phyloP scores from a whole-genome alignment of 2,329 filamentous ascomycete genomes.

The Cytospora paraplurivora region DNA sequence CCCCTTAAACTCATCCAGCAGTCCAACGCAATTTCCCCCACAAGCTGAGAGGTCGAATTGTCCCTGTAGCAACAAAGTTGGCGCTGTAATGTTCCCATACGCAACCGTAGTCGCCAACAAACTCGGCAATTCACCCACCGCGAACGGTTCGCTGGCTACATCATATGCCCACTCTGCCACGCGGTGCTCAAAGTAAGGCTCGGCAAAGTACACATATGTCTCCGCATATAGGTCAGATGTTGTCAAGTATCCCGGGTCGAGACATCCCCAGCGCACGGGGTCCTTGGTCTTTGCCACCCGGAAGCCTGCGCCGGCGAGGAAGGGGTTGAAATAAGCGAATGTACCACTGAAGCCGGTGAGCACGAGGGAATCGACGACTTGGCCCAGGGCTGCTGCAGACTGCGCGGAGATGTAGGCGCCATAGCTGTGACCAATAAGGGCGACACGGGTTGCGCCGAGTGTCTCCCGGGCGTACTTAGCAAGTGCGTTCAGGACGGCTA shows the following conservation, averaged over 20 bases:
- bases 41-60: constrained; percentile 37
- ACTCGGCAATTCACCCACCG: constrained; percentile 36
- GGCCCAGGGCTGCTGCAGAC: constrained; percentile 29
- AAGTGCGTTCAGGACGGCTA: constrained; percentile 35
- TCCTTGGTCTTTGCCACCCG: constrained; percentile 34
- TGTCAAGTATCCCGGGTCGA: constrained; percentile 35
- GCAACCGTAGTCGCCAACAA: constrained; percentile 32
- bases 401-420: constrained; percentile 36
- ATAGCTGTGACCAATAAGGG: constrained; percentile 38
- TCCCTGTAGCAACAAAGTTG: constrained; percentile 36
- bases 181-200: constrained; percentile 34
- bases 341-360: constrained; percentile 35
- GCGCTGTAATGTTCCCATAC: constrained; percentile 32
- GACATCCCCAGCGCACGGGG: constrained; percentile 34
- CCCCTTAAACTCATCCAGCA: constrained; percentile 29
- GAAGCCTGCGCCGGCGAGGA: constrained; percentile 35
- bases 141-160: constrained; percentile 36
- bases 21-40: constrained; percentile 36
- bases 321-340: constrained; percentile 35
- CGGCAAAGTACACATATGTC: constrained; percentile 35
- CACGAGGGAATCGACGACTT: constrained; percentile 30
- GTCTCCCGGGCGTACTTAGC: constrained; percentile 33
- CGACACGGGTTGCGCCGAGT: constrained; percentile 33
- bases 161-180: constrained; percentile 36
- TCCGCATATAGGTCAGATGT: constrained; percentile 35